Conservation (phyloP, 768 basidiomycete genomes). For the Lentinula guzmanii region DNA sequence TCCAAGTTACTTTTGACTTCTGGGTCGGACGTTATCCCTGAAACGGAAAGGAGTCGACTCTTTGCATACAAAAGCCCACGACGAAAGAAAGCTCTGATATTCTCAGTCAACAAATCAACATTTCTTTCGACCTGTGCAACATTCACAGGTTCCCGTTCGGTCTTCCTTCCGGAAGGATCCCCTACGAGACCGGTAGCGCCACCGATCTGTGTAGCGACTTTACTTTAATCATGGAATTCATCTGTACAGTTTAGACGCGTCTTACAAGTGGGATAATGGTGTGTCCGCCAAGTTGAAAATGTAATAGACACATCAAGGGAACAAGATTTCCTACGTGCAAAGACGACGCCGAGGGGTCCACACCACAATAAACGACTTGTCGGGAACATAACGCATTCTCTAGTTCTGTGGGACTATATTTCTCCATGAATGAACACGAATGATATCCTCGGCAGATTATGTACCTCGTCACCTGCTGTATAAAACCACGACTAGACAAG, state of each 20-base stretch:
- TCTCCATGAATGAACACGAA: not conserved
- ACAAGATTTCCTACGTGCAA: slow-evolving; percentile 93
- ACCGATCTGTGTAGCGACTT: slow-evolving; percentile 59
- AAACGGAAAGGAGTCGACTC: slow-evolving; percentile 17
- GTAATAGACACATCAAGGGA: slow-evolving; percentile 80
- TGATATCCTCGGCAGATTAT: not conserved
- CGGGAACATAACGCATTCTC: slow-evolving; percentile 26
- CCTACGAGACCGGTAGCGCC: slow-evolving; percentile 96
- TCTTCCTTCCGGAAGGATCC: slow-evolving; percentile 87
- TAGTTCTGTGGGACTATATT: slow-evolving; percentile 35
- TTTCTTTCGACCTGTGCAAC: slow-evolving; percentile 58
- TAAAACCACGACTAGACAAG: slow-evolving; percentile 38
- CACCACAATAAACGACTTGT: slow-evolving; percentile 75
- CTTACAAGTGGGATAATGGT: slow-evolving; percentile 77
- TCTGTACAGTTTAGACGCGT: not conserved
- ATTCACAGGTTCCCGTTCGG: slow-evolving; percentile 71
- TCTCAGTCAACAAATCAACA: slow-evolving; percentile 51
- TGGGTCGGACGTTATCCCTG: slow-evolving; percentile 14
- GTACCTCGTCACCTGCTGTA: slow-evolving; percentile 42
- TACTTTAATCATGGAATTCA: slow-evolving; percentile 1
- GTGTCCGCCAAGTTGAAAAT: slow-evolving; percentile 87
- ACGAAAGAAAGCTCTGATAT: slow-evolving; percentile 68
- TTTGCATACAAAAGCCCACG: slow-evolving; percentile 58
- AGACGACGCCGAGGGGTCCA: slow-evolving; percentile 88
- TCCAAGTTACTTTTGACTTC: slow-evolving; percentile 45